Percentiles rank a stretch among this genome's conserved stretches.
Conservation (phyloP, 192 early-diverging fungal genomes). For the Linnemannia schmuckeri region DNA sequence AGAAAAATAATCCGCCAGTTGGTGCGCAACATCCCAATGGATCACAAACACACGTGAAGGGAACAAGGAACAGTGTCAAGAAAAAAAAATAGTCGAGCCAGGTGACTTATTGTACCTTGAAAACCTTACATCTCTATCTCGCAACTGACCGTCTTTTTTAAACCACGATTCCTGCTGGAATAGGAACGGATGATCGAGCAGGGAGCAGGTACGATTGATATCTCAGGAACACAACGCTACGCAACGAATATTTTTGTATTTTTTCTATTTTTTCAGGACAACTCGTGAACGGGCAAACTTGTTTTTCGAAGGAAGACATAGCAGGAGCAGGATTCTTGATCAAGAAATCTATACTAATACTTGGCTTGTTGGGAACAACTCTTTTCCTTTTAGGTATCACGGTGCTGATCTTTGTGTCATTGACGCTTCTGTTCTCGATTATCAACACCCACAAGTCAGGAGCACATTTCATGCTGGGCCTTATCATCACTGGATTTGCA, state of each 20-base stretch:
- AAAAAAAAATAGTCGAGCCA: background rate
- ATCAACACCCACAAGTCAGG: constrained; percentile 55
- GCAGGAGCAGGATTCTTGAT: background rate
- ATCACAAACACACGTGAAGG: background rate
- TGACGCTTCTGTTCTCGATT: constrained; percentile 52
- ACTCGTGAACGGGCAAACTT: background rate
- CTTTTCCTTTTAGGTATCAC: constrained; percentile 21
- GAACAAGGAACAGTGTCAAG: background rate
- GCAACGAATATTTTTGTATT: background rate
- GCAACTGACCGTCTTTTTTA: background rate
- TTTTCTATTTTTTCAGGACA: background rate
- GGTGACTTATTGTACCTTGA: background rate
- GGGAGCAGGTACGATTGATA: constrained; percentile 37
- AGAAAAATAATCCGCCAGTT: background rate
- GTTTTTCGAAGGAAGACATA: background rate
- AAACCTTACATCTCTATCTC: background rate
- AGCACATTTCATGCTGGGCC: constrained; percentile 50
- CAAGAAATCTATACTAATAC: background rate
- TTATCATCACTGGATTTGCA: constrained; percentile 55
- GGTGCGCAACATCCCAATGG: too few species aligned
- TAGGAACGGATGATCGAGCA: constrained; percentile 55
- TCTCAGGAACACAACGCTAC: background rate
- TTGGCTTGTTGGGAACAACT: too few species aligned
- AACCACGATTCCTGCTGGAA: background rate
- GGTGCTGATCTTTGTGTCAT: constrained; percentile 44